Evolutionary conservation across 768 basidiomycete genomes (phyloP), one percentile per base, ranked within the genome.

Genomic region (Sarcomyxa edulis): DNA sequence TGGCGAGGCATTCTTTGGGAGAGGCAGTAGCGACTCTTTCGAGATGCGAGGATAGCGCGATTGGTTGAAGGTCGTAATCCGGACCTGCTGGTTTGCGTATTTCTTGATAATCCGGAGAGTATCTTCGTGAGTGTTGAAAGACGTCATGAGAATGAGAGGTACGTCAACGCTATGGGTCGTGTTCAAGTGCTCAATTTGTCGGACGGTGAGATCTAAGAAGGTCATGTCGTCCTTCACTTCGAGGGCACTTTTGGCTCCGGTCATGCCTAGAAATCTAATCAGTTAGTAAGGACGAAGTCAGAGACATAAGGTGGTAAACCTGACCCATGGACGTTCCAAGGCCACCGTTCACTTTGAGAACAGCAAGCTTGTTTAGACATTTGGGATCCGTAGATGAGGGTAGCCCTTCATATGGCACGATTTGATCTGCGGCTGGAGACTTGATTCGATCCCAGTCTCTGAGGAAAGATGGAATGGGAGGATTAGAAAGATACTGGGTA

Each of bases 141-240:
- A 95, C 56, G 93, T 96, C 95, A 96, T 95, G 55, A 97, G 80
- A 66, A 96, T 86, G 61, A 96, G 84, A n/a, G 91, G 93, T 30
- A 95, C 89, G 64, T 96, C 85, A 63, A 89, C 84, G 47, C 77
- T 78, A 56, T 78, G 69, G 34, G 78, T 75, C 36, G 81, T 85
- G 73, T 94, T 93, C 56, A 95, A 81, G 61, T 95, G 89, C 72
- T 96, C 91, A 53, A 97, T 92, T 66, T 96, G 93, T 48, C 90
- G 78, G 32, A 97, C 90, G 40, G 80, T 85, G 47, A 97, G 76
- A 62, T 97, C 94, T 46, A 97, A 79, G 79, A 96, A 97, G 36
- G 87, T 94, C 93, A 95, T 92, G 59, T 91, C 92, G 52, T 96
- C 86, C 66, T 95, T 86, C 66, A 95, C 92, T 56, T 95, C 94